phyloP scores from a whole-genome alignment of 139 green algal genomes.

The Chlamydomonas incerta region DNA sequence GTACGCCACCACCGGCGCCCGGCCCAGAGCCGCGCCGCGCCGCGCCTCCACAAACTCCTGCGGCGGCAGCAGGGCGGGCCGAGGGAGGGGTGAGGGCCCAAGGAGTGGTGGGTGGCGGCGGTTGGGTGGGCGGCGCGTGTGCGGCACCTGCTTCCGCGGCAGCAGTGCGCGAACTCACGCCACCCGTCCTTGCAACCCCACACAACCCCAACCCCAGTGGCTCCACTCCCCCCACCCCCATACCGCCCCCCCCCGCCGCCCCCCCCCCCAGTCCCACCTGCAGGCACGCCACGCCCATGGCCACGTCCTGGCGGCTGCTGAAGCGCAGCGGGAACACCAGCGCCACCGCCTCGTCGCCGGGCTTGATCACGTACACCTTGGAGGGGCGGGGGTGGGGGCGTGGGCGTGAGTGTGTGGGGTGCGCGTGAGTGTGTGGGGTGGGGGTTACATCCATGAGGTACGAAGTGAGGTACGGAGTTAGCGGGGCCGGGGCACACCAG shows the following conservation, averaged over 20 bases:
- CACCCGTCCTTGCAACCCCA: too few relatives aligned
- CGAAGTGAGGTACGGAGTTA: too few relatives aligned
- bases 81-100: too few relatives aligned
- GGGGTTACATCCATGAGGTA: too few relatives aligned
- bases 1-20: constrained; percentile 19
- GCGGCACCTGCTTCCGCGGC: too few relatives aligned
- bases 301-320: constrained; percentile 27
- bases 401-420: neutral
- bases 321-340: constrained; percentile 35
- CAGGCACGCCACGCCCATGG: constrained; percentile 38
- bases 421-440: neutral
- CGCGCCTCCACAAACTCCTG: constrained; percentile 40
- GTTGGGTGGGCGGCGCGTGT: too few relatives aligned
- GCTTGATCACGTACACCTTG: constrained; percentile 31
- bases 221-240: neutral
- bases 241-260: neutral
- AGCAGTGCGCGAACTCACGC: too few relatives aligned
- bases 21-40: constrained; percentile 21
- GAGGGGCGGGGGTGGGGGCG: neutral
- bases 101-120: too few relatives aligned
- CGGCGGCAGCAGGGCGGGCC: neutral
- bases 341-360: neutral
- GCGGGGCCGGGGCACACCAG: too few relatives aligned
- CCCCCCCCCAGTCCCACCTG: neutral
- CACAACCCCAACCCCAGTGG: neutral